These are phyloP conservation scores for Colletotrichum somersetense DNA, from an alignment of 2,329 filamentous ascomycete genomes.

Conservation along the genomic window DNA sequence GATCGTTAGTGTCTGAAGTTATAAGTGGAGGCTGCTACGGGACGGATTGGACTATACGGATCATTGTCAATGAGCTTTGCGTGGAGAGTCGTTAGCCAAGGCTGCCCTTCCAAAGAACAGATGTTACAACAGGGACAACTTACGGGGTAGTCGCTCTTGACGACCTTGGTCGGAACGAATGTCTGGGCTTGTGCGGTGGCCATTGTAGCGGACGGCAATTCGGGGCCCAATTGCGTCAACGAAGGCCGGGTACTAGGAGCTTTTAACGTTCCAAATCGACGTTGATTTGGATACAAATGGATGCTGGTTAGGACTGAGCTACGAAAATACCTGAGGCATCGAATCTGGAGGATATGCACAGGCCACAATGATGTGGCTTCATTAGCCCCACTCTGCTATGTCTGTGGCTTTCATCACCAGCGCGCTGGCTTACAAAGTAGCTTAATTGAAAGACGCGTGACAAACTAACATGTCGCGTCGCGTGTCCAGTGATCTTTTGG, in stretches of 20 bases:
- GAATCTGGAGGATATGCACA: neutral
- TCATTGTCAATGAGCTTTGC: constrained; percentile 97
- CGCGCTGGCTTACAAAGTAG: neutral
- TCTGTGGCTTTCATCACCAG: neutral
- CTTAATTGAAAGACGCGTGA: constrained; percentile 21
- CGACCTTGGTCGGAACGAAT: constrained; percentile 77
- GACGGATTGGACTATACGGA: constrained; percentile 59
- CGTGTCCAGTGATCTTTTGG: neutral
- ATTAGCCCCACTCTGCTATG: neutral
- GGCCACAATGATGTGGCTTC: neutral
- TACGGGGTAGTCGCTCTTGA: constrained; percentile 90
- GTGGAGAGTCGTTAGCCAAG: constrained; percentile 44
- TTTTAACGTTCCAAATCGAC: neutral
- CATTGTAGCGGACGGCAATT: constrained; percentile 39
- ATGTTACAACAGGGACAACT: constrained; percentile 52
- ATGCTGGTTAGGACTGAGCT: constrained; percentile 25
- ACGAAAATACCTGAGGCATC: constrained; percentile 21
- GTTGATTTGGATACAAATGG: constrained; percentile 25
- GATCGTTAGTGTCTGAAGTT: constrained; percentile 9
- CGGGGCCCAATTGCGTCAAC: constrained; percentile 27
- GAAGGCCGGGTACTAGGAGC: constrained; percentile 9
- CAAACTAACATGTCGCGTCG: constrained; percentile 1
- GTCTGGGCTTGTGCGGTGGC: constrained; percentile 52
- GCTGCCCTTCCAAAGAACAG: constrained; percentile 42
- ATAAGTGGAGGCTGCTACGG: neutral